Percentiles rank a stretch among this genome's conserved stretches.
Conservation (phyloP, 805 yeast species). For the Kuraishia borneana region DNA sequence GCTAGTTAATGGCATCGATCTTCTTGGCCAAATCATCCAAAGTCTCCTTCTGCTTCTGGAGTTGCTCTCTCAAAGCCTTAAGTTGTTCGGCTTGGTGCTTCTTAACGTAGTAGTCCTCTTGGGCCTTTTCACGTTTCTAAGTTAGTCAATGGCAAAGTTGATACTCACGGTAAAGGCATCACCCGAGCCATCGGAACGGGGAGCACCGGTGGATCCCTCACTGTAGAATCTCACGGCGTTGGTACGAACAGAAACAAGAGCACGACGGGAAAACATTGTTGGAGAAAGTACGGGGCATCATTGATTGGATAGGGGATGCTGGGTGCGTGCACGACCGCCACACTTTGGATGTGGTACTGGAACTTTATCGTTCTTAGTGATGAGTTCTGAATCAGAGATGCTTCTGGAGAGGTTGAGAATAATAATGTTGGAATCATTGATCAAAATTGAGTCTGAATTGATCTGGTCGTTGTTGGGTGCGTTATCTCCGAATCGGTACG, state of each 20-base stretch:
- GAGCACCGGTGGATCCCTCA: conserved; percentile 54
- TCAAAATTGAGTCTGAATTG: too few species aligned
- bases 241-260: conserved; percentile 18
- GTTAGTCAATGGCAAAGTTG: conserved; percentile 8
- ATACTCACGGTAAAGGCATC: conserved; percentile 49
- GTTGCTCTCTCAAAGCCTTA: conserved; percentile 60
- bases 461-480: too few species aligned
- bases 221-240: conserved; percentile 25
- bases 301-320: not conserved
- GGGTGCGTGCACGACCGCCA: too few species aligned
- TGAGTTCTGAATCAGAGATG: too few species aligned
- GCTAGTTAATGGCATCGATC: conserved; percentile 22
- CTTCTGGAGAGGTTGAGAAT: too few species aligned
- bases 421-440: too few species aligned
- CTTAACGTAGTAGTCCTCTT: conserved; percentile 76
- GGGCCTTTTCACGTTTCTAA: conserved; percentile 84
- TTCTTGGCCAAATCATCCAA: conserved; percentile 37
- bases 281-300: not conserved
- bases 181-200: conserved; percentile 38
- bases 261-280: conserved; percentile 27
- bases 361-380: too few species aligned
- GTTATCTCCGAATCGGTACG: too few species aligned
- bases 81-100: conserved; percentile 88
- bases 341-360: too few species aligned
- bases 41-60: conserved; percentile 62